These are phyloP conservation scores for Trichoderma sp. DNA, from an alignment of 2,329 filamentous ascomycete species.

Conservation along the genomic window DNA sequence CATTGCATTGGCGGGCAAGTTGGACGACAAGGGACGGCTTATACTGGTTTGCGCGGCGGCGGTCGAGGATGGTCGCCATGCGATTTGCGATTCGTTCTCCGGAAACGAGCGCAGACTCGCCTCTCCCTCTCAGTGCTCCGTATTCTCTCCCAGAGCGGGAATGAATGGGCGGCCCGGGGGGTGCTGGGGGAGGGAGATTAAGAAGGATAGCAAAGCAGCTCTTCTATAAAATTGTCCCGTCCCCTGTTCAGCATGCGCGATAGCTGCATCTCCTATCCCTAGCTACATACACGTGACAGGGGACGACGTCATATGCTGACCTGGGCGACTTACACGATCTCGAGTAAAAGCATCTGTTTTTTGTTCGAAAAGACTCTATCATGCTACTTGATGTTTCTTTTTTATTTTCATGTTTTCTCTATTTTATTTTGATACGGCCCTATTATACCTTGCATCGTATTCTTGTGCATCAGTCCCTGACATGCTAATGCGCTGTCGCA, in stretches of 20 bases:
- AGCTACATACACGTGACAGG: slow-evolving; percentile 16
- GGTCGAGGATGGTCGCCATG: slow-evolving; percentile 14
- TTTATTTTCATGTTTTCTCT: background rate
- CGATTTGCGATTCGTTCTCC: background rate
- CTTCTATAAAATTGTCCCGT: background rate
- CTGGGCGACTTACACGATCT: background rate
- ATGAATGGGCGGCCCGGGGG: background rate
- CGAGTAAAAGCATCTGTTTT: background rate
- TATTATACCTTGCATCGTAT: background rate
- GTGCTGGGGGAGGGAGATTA: background rate
- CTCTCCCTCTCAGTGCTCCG: background rate
- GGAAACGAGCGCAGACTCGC: background rate
- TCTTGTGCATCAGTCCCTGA: background rate
- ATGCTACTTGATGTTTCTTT: background rate
- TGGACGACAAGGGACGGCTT: background rate
- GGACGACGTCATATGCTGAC: slow-evolving; percentile 15
- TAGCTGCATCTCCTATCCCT: slow-evolving; percentile 3
- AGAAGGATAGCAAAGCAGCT: background rate
- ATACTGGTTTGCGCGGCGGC: background rate
- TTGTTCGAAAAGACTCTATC: background rate
- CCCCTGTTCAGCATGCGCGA: background rate
- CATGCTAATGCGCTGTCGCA: background rate
- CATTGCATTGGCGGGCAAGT: slow-evolving; percentile 22
- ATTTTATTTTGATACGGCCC: background rate
- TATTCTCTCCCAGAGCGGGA: slow-evolving; percentile 7